Percentiles rank a stretch among this genome's conserved stretches.
These are phyloP conservation scores for Cryptococcus neoformans DNA, from an alignment of 1,284 basidiomycete species.

Conservation along the genomic window DNA sequence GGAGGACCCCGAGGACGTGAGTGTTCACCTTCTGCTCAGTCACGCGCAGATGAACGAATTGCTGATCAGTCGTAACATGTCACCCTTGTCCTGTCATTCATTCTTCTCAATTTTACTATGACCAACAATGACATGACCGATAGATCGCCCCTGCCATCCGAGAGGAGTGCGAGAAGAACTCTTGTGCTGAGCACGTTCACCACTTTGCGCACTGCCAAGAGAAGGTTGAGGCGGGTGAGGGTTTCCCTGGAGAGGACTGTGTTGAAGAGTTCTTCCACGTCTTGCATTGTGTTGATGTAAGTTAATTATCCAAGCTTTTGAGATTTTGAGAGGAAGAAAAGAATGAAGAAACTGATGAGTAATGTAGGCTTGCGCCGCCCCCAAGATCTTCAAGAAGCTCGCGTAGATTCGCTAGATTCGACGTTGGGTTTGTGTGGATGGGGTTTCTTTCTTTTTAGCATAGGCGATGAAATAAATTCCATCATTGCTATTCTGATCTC, in stretches of 20 bases:
- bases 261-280: conserved; percentile 68
- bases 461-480: background rate
- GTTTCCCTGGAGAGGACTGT: conserved; percentile 86
- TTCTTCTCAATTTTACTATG: background rate
- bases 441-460: background rate
- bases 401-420: conserved; percentile 32
- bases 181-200: background rate
- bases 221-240: conserved; percentile 69
- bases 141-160: conserved; percentile 66
- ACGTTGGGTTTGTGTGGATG: background rate
- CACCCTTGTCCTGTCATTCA: no score
- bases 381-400: conserved; percentile 68
- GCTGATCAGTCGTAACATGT: no score
- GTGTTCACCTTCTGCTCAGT: background rate
- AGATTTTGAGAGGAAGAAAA: background rate
- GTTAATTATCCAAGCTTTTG: conserved; percentile 29
- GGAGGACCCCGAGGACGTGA: conserved; percentile 30
- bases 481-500: background rate
- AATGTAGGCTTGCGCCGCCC: background rate
- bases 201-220: conserved; percentile 77
- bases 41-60: background rate
- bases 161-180: conserved; percentile 66
- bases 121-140: no score
- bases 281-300: conserved; percentile 85
- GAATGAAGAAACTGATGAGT: background rate